Evolutionary conservation across 106 monocot genomes (phyloP).

Genomic region (Dendrobium nobile): DNA sequence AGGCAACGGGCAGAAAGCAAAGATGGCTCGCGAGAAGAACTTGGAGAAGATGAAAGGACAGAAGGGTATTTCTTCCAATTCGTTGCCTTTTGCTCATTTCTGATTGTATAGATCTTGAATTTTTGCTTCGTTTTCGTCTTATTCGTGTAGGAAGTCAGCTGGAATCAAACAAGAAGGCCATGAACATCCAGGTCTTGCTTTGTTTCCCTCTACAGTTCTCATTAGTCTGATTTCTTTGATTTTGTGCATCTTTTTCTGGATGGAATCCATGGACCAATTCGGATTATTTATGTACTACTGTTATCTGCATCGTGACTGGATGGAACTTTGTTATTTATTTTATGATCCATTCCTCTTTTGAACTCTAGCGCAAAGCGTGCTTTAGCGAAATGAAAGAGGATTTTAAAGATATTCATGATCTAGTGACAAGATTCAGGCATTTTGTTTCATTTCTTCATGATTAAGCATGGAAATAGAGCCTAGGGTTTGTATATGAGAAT

Average conservation of each 20-base stretch:
- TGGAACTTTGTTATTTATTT: not conserved
- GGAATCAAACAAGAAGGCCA: conserved; percentile 60
- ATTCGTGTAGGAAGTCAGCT: conserved; percentile 42
- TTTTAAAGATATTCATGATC: not conserved
- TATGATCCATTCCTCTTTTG: not conserved
- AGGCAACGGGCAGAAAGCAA: conserved; percentile 63
- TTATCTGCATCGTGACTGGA: too few species aligned
- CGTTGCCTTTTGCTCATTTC: not conserved
- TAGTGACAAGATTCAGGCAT: too few species aligned
- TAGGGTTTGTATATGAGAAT: not conserved
- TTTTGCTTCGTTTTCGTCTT: not conserved
- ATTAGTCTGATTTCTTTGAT: not conserved
- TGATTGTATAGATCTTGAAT: not conserved
- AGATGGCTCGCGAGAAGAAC: conserved; percentile 67
- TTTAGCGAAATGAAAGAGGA: not conserved
- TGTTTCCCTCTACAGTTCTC: not conserved
- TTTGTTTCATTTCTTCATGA: too few species aligned
- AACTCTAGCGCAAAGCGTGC: not conserved
- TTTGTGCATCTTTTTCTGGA: not conserved
- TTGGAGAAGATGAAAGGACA: conserved; percentile 39
- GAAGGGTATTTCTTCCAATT: conserved; percentile 18
- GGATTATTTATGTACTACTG: not conserved
- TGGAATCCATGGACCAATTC: not conserved
- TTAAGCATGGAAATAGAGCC: not conserved
- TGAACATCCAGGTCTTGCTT: conserved; percentile 43